Percentiles rank a stretch among this genome's conserved stretches.
These are phyloP conservation scores for Plasmopara muralis DNA, from an alignment of 352 stramenopile species.

Conservation along the genomic window DNA sequence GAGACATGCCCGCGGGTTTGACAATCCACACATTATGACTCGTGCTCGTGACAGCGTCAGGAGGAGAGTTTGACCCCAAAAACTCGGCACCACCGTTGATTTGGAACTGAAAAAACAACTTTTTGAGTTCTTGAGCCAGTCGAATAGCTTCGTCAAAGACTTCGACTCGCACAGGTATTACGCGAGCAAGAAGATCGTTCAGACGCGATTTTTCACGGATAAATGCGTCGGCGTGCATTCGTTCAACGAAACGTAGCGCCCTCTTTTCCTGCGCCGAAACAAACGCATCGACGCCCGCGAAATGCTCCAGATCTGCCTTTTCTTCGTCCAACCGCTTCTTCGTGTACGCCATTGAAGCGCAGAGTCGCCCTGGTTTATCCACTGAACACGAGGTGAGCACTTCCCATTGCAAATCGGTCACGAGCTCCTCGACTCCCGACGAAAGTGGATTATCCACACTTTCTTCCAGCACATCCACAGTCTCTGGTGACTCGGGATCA, in stretches of 20 bases:
- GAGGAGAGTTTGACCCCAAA: conserved; percentile 8
- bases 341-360: conserved; percentile 45
- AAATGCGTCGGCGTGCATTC: conserved; percentile 36
- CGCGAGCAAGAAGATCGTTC: conserved; percentile 33
- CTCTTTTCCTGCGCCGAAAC: conserved; percentile 34
- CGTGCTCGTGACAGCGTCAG: conserved; percentile 8
- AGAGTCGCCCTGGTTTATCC: conserved; percentile 38
- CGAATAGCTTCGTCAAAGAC: conserved; percentile 25
- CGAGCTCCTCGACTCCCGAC: conserved; percentile 34
- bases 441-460: conserved; percentile 40
- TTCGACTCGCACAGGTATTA: conserved; percentile 26
- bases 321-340: conserved; percentile 47
- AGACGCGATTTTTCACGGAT: conserved; percentile 51
- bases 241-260: conserved; percentile 33
- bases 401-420: conserved; percentile 77
- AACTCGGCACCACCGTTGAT: conserved; percentile 54
- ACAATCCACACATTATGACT: conserved; percentile 91
- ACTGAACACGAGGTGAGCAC: conserved; percentile 44
- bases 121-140: conserved; percentile 28
- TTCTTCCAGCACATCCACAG: conserved; percentile 43
- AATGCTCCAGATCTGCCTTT: background rate
- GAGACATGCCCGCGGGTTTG: conserved; percentile 85
- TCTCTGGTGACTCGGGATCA: conserved; percentile 1
- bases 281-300: too few species aligned
- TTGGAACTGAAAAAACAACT: conserved; percentile 62